These are phyloP conservation scores for Epicoccum sorghinum DNA, from an alignment of 2,329 filamentous ascomycete species.

Conservation along the genomic window DNA sequence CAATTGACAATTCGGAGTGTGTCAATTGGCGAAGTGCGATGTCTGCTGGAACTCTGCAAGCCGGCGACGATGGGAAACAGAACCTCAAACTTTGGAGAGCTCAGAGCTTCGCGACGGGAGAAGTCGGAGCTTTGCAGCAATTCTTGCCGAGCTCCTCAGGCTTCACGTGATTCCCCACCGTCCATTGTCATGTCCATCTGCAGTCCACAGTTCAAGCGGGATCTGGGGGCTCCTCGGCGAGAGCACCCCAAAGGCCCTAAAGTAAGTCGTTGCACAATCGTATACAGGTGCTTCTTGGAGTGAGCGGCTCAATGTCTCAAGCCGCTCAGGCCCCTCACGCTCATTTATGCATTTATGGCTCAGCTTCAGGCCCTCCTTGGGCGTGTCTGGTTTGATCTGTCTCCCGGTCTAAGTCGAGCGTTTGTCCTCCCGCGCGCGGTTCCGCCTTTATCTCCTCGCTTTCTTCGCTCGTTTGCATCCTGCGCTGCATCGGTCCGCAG, in stretches of 20 bases:
- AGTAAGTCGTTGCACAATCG: too few relatives aligned
- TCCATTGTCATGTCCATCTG: too few relatives aligned
- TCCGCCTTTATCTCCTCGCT: constrained; percentile 1
- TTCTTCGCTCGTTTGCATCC: constrained; percentile 21
- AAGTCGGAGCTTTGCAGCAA: constrained; percentile 5
- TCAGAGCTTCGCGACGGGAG: constrained; percentile 9
- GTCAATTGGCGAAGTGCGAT: constrained; percentile 16
- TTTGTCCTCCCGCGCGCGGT: constrained; percentile 5
- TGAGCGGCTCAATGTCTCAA: too few relatives aligned
- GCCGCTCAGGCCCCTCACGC: too few relatives aligned
- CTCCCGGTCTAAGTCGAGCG: too few relatives aligned
- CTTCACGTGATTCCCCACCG: constrained; percentile 1
- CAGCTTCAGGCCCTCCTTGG: too few relatives aligned
- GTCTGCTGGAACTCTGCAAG: constrained; percentile 7
- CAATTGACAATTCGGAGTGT: not conserved
- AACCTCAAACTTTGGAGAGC: constrained; percentile 11
- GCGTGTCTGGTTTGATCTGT: too few relatives aligned
- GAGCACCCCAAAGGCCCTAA: too few relatives aligned
- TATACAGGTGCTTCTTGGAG: too few relatives aligned
- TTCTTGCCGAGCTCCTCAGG: not conserved
- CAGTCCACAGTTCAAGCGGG: too few relatives aligned
- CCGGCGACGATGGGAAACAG: constrained; percentile 4
- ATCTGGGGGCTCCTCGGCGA: not conserved
- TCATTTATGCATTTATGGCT: too few relatives aligned
- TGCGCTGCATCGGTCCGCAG: constrained; percentile 23